Percentiles rank a stretch among this genome's conserved stretches.
These are phyloP conservation scores for Sarocladium strictum DNA, from an alignment of 2,329 filamentous ascomycete species.

Conservation along the genomic window DNA sequence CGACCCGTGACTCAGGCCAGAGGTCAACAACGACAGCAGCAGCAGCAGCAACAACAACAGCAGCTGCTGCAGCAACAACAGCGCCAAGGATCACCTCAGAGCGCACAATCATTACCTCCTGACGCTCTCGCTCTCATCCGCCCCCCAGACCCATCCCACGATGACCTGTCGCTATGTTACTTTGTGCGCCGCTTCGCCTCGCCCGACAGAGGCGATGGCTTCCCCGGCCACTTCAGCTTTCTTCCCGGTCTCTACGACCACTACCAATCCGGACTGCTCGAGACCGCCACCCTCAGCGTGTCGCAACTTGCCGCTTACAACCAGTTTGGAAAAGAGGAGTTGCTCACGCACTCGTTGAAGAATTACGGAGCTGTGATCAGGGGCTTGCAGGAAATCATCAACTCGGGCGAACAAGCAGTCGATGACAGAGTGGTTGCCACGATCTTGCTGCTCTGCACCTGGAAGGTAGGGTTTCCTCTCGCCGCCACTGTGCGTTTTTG, in stretches of 20 bases:
- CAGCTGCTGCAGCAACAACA: neutral
- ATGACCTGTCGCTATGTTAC: constrained; percentile 25
- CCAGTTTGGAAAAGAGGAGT: constrained; percentile 21
- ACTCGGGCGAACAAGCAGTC: constrained; percentile 17
- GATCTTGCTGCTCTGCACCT: constrained; percentile 24
- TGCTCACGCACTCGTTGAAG: constrained; percentile 21
- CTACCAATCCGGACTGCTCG: constrained; percentile 20
- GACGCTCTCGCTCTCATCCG: constrained; percentile 6
- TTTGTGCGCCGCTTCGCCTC: constrained; percentile 28
- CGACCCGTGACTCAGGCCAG: too few relatives aligned
- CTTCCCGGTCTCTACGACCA: constrained; percentile 23
- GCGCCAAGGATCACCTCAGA: neutral
- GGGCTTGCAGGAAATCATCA: constrained; percentile 21
- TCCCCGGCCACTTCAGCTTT: constrained; percentile 27
- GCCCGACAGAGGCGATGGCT: constrained; percentile 21
- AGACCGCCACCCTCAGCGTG: constrained; percentile 25
- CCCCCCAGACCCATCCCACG: constrained; percentile 16
- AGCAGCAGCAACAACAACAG: too few relatives aligned
- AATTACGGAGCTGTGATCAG: constrained; percentile 23
- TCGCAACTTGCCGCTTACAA: constrained; percentile 28
- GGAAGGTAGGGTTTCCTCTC: constrained; percentile 16
- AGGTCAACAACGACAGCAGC: too few relatives aligned
- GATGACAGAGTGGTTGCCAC: constrained; percentile 25
- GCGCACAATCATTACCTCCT: neutral
- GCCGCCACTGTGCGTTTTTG: too few relatives aligned